phyloP scores from a whole-genome alignment of 2,329 filamentous ascomycete species.

The Apiospora koreana region DNA sequence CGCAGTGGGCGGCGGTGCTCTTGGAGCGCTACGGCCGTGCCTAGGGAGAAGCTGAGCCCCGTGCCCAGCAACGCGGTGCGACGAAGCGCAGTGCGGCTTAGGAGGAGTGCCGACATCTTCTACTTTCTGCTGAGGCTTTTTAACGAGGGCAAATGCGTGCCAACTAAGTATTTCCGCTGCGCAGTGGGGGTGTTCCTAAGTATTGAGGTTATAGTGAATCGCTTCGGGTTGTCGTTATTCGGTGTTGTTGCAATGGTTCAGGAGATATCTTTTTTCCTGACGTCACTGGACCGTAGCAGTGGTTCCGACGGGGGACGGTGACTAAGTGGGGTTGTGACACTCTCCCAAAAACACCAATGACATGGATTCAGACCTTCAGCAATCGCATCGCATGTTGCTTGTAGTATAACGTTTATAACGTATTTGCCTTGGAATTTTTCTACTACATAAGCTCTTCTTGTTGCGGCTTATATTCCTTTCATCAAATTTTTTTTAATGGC shows the following conservation, averaged over 20 bases:
- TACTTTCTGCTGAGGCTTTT: neutral
- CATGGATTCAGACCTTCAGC: neutral
- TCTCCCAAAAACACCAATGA: neutral
- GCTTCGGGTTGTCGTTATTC: neutral
- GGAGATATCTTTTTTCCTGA: neutral
- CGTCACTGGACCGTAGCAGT: neutral
- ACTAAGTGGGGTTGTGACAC: neutral
- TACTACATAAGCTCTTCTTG: too few species aligned
- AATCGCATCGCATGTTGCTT: neutral
- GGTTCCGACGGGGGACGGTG: neutral
- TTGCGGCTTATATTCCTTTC: too few species aligned
- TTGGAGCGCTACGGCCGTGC: constrained; percentile 29
- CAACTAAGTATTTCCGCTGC: neutral
- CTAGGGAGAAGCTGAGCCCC: constrained; percentile 36
- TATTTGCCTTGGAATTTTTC: too few species aligned
- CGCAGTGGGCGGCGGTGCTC: constrained; percentile 22
- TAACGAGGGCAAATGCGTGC: neutral
- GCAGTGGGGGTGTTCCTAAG: neutral
- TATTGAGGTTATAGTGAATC: neutral
- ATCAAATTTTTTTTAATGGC: too few species aligned
- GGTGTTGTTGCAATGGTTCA: neutral
- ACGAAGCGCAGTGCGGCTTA: constrained; percentile 28
- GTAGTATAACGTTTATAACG: too few species aligned
- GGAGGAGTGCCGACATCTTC: constrained; percentile 17
- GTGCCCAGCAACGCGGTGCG: constrained; percentile 26